Evolutionary conservation across 768 basidiomycete species (phyloP).

Genomic region (Mycena latifolia): DNA sequence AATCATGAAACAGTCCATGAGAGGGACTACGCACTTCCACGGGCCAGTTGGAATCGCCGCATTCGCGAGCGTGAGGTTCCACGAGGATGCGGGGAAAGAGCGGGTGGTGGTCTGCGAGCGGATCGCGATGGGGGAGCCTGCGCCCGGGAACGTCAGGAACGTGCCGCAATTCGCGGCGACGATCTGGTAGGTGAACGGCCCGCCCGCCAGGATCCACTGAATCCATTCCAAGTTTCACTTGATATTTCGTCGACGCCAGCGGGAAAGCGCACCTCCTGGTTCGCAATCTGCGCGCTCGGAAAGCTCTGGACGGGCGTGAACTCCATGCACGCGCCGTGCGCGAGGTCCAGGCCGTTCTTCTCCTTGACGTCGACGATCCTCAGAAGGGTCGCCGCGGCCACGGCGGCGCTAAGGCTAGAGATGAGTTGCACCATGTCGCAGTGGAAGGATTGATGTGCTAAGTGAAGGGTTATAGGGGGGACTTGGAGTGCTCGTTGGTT

Average conservation of each 20-base stretch:
- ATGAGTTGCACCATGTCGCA: too few species aligned
- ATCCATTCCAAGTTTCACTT: too few species aligned
- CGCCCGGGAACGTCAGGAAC: conserved; percentile 16
- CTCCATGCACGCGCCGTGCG: conserved; percentile 4
- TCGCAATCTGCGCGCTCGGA: background rate
- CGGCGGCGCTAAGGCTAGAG: conserved; percentile 2
- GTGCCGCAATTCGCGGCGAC: conserved; percentile 8
- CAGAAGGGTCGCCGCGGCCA: conserved; percentile 7
- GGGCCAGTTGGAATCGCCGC: background rate
- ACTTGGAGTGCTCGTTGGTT: too few species aligned
- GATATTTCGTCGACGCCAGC: background rate
- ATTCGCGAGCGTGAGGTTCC: conserved; percentile 6
- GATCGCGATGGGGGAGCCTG: conserved; percentile 12
- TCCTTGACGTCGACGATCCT: conserved; percentile 9
- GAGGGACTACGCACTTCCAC: too few species aligned
- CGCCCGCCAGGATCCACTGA: background rate
- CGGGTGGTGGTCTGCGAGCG: conserved; percentile 16
- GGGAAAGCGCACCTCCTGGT: background rate
- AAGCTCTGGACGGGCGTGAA: conserved; percentile 13
- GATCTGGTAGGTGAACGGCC: background rate
- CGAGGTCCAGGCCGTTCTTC: conserved; percentile 11
- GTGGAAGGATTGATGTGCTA: too few species aligned
- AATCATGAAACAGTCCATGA: background rate
- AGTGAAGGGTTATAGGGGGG: too few species aligned
- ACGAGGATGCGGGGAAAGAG: background rate